phyloP scores from a whole-genome alignment of 164 flowering plant species.

The Buxus sempervirens region DNA sequence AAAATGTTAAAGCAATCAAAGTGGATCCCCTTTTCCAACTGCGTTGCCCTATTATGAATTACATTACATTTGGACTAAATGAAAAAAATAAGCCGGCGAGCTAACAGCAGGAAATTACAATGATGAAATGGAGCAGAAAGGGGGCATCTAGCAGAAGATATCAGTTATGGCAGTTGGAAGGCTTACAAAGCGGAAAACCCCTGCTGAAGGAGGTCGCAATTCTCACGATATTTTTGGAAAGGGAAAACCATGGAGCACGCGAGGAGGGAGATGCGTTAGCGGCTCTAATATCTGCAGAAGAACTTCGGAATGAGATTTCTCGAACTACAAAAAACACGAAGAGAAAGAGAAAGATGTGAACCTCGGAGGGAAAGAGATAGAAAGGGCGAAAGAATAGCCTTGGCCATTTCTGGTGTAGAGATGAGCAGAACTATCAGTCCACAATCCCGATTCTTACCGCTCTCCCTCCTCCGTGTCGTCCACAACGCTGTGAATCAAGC shows the following conservation, averaged over 20 bases:
- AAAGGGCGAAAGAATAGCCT: constrained; percentile 34
- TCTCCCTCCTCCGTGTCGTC: too few species aligned
- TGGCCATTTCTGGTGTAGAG: constrained; percentile 26
- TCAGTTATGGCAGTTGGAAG: background rate
- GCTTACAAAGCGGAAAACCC: constrained; percentile 57
- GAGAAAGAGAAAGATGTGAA: constrained; percentile 11
- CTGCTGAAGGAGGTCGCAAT: constrained; percentile 31
- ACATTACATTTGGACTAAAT: background rate
- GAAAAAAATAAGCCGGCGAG: too few species aligned
- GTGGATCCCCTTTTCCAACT: too few species aligned
- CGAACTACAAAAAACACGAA: background rate
- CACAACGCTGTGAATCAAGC: too few species aligned
- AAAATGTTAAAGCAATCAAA: too few species aligned
- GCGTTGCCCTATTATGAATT: background rate
- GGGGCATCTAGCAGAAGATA: too few species aligned
- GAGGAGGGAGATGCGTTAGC: constrained; percentile 14
- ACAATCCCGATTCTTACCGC: too few species aligned
- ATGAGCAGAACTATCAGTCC: background rate
- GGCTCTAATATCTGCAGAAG: constrained; percentile 29
- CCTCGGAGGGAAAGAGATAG: constrained; percentile 30
- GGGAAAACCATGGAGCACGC: constrained; percentile 22
- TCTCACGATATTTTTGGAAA: constrained; percentile 14
- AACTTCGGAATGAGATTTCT: background rate
- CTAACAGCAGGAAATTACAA: background rate
- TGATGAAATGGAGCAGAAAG: background rate